Evolutionary conservation across 257 asterid species (phyloP).

Genomic region (Nemophila menziesii): DNA sequence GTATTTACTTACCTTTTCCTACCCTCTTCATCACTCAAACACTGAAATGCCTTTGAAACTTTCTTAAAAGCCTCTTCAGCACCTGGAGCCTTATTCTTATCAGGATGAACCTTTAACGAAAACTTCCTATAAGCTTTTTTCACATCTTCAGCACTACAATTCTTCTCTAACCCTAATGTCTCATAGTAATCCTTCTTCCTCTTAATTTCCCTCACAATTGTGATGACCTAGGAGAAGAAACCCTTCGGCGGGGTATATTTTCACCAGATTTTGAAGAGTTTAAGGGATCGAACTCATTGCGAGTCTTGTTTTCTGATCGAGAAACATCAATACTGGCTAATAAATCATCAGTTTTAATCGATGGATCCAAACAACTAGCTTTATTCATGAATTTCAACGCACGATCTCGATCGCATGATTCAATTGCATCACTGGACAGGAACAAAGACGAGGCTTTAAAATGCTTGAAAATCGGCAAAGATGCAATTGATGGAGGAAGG

Average conservation of each 20-base stretch:
- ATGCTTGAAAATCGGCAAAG: too few species aligned
- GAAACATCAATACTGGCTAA: constrained; percentile 34
- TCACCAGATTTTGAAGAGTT: constrained; percentile 23
- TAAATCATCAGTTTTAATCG: constrained; percentile 39
- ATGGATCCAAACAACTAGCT: constrained; percentile 78
- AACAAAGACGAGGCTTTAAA: too few species aligned
- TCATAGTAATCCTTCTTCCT: constrained; percentile 84
- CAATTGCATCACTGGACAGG: too few species aligned
- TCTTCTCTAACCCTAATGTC: constrained; percentile 69
- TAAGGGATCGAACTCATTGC: constrained; percentile 7
- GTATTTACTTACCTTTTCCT: constrained; percentile 65
- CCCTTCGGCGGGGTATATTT: constrained; percentile 55
- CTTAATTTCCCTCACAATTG: constrained; percentile 56
- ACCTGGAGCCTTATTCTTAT: constrained; percentile 86
- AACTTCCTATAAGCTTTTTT: constrained; percentile 78
- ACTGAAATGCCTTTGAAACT: constrained; percentile 90
- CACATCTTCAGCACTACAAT: constrained; percentile 57
- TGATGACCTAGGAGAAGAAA: constrained; percentile 29
- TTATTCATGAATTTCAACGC: constrained; percentile 63
- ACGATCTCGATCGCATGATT: constrained; percentile 63
- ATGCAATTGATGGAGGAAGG: too few species aligned
- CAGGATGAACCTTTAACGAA: constrained; percentile 94
- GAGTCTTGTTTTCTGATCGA: constrained; percentile 24
- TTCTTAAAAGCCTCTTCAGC: constrained; percentile 95
- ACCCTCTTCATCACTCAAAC: constrained; percentile 70